Conservation (phyloP, 306 rosid species). For the Oxytropis ochrocephala region DNA sequence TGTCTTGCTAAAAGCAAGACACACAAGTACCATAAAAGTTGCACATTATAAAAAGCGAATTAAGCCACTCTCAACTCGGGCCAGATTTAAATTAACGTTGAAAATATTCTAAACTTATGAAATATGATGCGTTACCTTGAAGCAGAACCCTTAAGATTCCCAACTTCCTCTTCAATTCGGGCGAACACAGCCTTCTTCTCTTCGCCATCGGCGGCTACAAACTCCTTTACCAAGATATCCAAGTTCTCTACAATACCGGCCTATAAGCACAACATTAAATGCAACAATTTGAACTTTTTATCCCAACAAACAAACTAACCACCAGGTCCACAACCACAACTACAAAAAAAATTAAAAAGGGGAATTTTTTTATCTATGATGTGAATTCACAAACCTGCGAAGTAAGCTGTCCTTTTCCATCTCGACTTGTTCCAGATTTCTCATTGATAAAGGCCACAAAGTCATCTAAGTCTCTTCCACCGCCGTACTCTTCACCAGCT, state of each 20-base stretch:
- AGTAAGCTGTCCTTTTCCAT: constrained; percentile 73
- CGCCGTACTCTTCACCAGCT: constrained; percentile 82
- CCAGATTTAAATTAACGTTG: not conserved
- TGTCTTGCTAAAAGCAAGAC: not conserved
- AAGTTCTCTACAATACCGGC: constrained; percentile 70
- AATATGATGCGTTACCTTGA: constrained; percentile 49
- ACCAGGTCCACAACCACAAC: not conserved
- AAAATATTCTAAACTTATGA: not conserved
- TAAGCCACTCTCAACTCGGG: not conserved
- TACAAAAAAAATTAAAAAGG: not conserved
- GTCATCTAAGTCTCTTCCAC: constrained; percentile 82
- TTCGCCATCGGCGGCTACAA: constrained; percentile 53
- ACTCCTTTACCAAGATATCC: constrained; percentile 71
- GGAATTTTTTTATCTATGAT: not conserved
- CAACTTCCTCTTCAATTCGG: constrained; percentile 67
- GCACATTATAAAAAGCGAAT: not conserved
- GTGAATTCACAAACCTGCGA: constrained; percentile 44
- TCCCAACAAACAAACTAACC: not conserved
- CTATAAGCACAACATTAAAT: constrained; percentile 32
- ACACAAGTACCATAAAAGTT: not conserved
- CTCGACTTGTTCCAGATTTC: constrained; percentile 71
- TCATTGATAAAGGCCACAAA: constrained; percentile 71
- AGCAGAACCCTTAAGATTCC: constrained; percentile 67
- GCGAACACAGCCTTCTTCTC: constrained; percentile 60
- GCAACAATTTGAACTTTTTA: not conserved